These are phyloP conservation scores for Trichoderma asperellum DNA, from an alignment of 2,329 filamentous ascomycete genomes.

Conservation along the genomic window DNA sequence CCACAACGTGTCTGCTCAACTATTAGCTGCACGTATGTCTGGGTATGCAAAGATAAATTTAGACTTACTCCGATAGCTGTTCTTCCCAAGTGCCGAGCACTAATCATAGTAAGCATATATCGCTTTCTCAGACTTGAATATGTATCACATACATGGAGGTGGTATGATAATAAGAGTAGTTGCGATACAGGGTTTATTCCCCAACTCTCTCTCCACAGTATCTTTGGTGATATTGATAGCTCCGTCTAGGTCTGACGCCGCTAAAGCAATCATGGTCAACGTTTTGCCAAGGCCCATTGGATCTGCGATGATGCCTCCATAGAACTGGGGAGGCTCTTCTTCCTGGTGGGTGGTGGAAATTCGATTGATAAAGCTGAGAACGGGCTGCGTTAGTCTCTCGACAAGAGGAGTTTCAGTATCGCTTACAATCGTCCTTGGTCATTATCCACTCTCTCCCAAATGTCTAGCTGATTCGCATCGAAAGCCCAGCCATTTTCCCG, in stretches of 20 bases:
- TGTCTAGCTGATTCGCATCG: background rate
- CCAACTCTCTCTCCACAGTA: background rate
- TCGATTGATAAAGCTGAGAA: background rate
- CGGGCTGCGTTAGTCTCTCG: background rate
- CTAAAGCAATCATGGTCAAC: constrained; percentile 48
- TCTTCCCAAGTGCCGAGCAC: background rate
- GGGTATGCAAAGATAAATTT: too few species aligned
- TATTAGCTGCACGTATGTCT: background rate
- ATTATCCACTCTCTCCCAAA: background rate
- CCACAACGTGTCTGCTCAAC: background rate
- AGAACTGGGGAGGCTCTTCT: constrained; percentile 42
- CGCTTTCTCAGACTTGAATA: background rate
- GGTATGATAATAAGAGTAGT: background rate
- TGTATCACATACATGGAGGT: background rate
- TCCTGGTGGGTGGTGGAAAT: constrained; percentile 29
- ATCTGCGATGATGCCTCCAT: constrained; percentile 51
- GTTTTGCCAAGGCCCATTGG: constrained; percentile 54
- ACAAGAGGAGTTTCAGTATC: background rate
- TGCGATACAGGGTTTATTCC: background rate
- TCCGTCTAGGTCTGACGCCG: constrained; percentile 35
- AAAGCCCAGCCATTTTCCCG: background rate
- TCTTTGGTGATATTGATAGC: background rate
- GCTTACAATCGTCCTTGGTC: background rate
- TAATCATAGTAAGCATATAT: background rate
- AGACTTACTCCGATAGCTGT: background rate